These are phyloP conservation scores for Albophoma yamanashiensis DNA, from an alignment of 2,329 filamentous ascomycete genomes.

Conservation along the genomic window DNA sequence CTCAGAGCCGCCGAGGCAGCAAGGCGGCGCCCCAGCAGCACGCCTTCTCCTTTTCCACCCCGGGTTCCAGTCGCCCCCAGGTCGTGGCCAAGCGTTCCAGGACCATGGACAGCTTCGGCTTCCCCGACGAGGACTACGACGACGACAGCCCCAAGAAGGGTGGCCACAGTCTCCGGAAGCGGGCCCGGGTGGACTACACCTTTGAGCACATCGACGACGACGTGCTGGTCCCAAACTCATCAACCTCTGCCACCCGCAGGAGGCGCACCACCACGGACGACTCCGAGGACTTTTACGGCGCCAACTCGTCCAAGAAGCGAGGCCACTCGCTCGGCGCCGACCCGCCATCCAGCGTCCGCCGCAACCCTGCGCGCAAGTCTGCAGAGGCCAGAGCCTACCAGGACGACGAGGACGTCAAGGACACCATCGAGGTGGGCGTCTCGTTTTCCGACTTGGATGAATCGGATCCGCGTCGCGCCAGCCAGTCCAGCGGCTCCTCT, in stretches of 20 bases:
- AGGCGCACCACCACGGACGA: slow-evolving; percentile 26
- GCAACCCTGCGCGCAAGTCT: slow-evolving; percentile 28
- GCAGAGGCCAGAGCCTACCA: slow-evolving; percentile 21
- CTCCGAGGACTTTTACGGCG: slow-evolving; percentile 17
- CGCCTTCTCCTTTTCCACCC: slow-evolving; percentile 26
- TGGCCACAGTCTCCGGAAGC: slow-evolving; percentile 46
- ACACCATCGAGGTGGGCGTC: slow-evolving; percentile 47
- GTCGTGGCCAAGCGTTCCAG: slow-evolving; percentile 31
- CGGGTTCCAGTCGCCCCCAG: slow-evolving; percentile 16
- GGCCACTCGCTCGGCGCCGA: slow-evolving; percentile 24
- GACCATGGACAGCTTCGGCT: slow-evolving; percentile 27
- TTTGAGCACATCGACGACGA: slow-evolving; percentile 43
- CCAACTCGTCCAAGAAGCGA: slow-evolving; percentile 19
- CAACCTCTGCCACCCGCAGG: slow-evolving; percentile 20
- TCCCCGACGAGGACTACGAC: slow-evolving; percentile 31
- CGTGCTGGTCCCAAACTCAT: slow-evolving; percentile 21
- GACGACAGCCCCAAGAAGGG: slow-evolving; percentile 42
- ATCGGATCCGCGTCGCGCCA: slow-evolving; percentile 14
- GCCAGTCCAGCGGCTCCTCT: slow-evolving; percentile 18
- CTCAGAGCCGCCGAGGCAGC: slow-evolving; percentile 20
- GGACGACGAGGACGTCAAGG: slow-evolving; percentile 40
- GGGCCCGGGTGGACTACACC: slow-evolving; percentile 46
- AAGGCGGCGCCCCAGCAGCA: slow-evolving; percentile 23
- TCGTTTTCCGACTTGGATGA: slow-evolving; percentile 21
- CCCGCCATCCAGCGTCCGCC: slow-evolving; percentile 24